Evolutionary conservation across 441 rosid species (phyloP), one percentile per base, ranked within the genome.

Genomic region (Corymbia calophylla): DNA sequence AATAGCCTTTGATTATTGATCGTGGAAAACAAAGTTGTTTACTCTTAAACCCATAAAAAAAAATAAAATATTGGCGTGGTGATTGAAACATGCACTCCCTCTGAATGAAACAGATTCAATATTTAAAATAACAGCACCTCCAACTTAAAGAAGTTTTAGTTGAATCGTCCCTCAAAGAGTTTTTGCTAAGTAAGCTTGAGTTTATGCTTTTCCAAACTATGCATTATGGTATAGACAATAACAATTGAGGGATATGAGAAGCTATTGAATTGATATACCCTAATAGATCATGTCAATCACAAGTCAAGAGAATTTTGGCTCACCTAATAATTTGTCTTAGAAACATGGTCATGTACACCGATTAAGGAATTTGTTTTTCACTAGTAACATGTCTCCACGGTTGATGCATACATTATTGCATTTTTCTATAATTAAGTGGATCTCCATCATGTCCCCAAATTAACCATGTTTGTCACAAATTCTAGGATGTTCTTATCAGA

Each of bases 401-500:
- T 73, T 39, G 82, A 73, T 19, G 47, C 27, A 21, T 70, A 19
- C 47, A 39, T 73, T 21, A 39, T 73, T 73, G 29, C 82, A 39
- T 21, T 21, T 39, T 49, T 49, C 39, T 21, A 21, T 39, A 6
- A 73, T 39, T 39, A 73, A 73, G 17, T 25, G 82, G 11, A 19
- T 73, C 44, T 39, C 27, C 82, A 70, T 70, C 82, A 70, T 35
- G 82, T 70, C 25, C 14, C 23, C 82, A 73, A 19, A 73, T 39
- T 73, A 73, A 35, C 82, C 48, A 73, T 3, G 49, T 39, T 73
- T 25, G 29, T 73, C 16, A 94, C 90, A 58, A 95, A 95, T 15
- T 35, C 89, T 25, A 94, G 89, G 53, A 95, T 32, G 84, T 92
- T 91, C 19, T 1, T 58, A 87, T 89, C 88, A 3, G 95, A 94